A percentile compares a stretch with the other conserved stretches of the same genome.
Evolutionary conservation across 441 rosid species (phyloP).

Genomic region (Aleurites moluccanus): DNA sequence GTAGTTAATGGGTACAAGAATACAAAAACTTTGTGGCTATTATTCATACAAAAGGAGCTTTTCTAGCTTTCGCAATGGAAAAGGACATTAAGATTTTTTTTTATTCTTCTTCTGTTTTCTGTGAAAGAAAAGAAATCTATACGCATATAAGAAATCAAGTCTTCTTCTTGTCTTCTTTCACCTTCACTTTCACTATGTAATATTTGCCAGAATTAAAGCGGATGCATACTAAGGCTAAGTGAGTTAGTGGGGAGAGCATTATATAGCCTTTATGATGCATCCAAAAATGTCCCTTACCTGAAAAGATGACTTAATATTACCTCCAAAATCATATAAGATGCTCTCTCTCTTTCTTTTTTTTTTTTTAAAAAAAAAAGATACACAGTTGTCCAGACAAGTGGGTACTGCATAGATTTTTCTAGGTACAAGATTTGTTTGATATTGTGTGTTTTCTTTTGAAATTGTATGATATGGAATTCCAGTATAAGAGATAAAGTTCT

Average conservation of each 20-base stretch:
- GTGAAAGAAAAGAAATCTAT: neutral
- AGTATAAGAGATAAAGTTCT: no score
- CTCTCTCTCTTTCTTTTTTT: neutral
- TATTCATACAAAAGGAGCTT: conserved; percentile 11
- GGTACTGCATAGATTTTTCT: neutral
- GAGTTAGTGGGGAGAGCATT: conserved; percentile 33
- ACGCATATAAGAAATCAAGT: conserved; percentile 28
- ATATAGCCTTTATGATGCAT: conserved; percentile 1
- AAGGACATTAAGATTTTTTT: conserved; percentile 19
- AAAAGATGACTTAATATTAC: conserved; percentile 12
- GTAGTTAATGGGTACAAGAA: conserved; percentile 23
- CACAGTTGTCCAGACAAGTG: conserved; percentile 4
- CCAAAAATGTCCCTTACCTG: conserved; percentile 22
- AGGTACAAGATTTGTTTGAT: neutral
- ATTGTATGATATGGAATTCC: no score
- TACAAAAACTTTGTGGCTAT: conserved; percentile 27
- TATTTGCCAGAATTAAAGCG: neutral
- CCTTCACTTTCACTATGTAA: conserved; percentile 19
- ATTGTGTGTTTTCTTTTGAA: no score
- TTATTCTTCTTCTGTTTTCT: conserved; percentile 10
- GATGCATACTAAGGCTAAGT: neutral
- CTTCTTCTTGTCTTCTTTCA: conserved; percentile 1
- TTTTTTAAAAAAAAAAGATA: no score
- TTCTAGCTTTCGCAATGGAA: conserved; percentile 20
- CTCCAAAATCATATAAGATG: conserved; percentile 17